Base-by-base conservation (phyloP, 148 eudicot species). In the Spergularia marina region DNA sequence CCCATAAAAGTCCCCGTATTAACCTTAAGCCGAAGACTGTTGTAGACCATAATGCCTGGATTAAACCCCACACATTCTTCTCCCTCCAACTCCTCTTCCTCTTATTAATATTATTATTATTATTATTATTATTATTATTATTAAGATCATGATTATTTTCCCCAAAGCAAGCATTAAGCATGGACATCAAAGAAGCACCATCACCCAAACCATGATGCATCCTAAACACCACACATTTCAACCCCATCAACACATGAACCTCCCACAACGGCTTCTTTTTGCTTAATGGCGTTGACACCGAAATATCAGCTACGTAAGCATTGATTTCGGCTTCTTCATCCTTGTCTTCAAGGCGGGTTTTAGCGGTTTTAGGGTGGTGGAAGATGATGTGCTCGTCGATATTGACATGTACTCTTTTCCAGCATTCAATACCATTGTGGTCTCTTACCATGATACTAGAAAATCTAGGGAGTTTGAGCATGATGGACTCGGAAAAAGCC, bases 171-270 rank as follows among this genome's bases (percentile, higher is more conserved):
- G 88, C 74, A 39, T 80, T 44, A 21, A 93, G 65, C 88, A 89
- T 44, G 1, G 98, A 86, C 91, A 93, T 85, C 61, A 93, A 59
- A 25, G 94, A 91, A 16, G 80, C 77, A 4, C 88, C 98, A 60
- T 93, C 98, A 3, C 96, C 98, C 14, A 91, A 44, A 0, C 89
- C 89, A 74, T 91, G 96, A 53, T 93, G 98, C 12, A 91, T 71
- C 14, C 98, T 82, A 7, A 89, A 41, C 8, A 91, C 82, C 12
- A 76, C 78, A 51, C 92, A 88, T 1, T 82, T 88, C n/a, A 87
- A 78, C 6, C 81, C 85, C 59, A 75, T 67, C 16, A 93, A 56
- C 7, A 93, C 53, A 65, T 93, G 98, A 0, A 89, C 36, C 69
- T 93, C 93, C 96, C 96, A 93, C 8, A 90, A 76, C 4, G 98